These are phyloP conservation scores for Priceomyces fermenticarens DNA, from an alignment of 805 yeast genomes.

Conservation along the genomic window DNA sequence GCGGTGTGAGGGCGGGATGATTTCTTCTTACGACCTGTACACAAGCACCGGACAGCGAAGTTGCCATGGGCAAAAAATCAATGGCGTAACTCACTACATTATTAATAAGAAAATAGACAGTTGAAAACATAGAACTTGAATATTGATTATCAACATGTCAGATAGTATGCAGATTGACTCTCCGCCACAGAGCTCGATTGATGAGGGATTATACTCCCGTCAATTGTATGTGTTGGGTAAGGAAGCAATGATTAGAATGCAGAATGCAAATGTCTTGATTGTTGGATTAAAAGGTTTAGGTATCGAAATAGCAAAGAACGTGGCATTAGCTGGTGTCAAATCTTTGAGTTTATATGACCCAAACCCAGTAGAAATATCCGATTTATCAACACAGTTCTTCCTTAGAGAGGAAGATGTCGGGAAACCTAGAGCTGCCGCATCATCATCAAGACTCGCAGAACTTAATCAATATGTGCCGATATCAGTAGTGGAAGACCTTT, in stretches of 20 bases:
- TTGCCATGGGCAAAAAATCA: not conserved
- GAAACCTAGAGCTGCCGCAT: constrained; percentile 66
- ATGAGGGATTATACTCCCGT: constrained; percentile 93
- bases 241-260: constrained; percentile 98
- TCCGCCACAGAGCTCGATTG: constrained; percentile 54
- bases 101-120: not conserved
- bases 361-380: constrained; percentile 57
- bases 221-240: constrained; percentile 95
- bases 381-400: constrained; percentile 89
- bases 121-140: too few relatives aligned
- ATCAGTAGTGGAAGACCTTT: constrained; percentile 55
- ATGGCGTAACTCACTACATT: not conserved
- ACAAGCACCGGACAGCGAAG: too few relatives aligned
- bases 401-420: constrained; percentile 73
- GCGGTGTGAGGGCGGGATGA: too few relatives aligned
- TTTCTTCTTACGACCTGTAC: too few relatives aligned
- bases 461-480: constrained; percentile 90
- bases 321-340: constrained; percentile 96
- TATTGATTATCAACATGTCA: constrained; percentile 13
- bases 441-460: constrained; percentile 70
- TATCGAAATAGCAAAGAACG: constrained; percentile 93
- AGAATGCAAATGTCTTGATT: constrained; percentile 84
- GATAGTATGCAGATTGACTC: constrained; percentile 42
- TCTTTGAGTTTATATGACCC: constrained; percentile 86
- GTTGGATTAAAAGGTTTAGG: constrained; percentile 93